Conservation (phyloP, 1,139 yeast genomes). For the Petasospora rhodanensis region DNA sequence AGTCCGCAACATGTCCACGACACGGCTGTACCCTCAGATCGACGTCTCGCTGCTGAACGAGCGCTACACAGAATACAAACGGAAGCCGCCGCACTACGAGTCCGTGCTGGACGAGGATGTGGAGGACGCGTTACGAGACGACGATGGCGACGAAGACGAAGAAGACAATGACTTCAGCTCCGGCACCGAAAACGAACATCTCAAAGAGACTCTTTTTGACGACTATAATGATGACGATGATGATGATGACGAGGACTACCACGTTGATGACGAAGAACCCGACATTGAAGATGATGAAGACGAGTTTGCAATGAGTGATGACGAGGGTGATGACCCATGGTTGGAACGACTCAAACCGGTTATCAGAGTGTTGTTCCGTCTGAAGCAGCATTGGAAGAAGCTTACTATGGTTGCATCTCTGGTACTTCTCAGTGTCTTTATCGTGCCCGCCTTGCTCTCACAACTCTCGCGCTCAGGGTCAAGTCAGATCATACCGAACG, state of each 20-base stretch:
- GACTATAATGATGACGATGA: conserved; percentile 1
- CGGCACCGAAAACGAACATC: too few species aligned
- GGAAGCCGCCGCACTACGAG: too few species aligned
- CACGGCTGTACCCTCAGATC: too few species aligned
- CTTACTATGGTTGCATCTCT: neutral
- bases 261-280: neutral
- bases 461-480: neutral
- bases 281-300: conserved; percentile 1
- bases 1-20: too few species aligned
- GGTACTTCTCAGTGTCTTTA: neutral
- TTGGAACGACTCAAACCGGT: conserved; percentile 1
- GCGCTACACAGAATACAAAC: too few species aligned
- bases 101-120: too few species aligned
- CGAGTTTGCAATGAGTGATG: conserved; percentile 1
- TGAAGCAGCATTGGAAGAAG: conserved; percentile 2
- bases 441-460: too few species aligned
- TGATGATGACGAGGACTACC: conserved; percentile 1
- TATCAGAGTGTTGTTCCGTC: conserved; percentile 1
- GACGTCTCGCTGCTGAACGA: too few species aligned
- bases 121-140: too few species aligned
- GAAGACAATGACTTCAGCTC: too few species aligned
- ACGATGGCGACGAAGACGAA: too few species aligned
- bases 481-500: conserved; percentile 9
- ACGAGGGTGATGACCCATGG: conserved; percentile 1
- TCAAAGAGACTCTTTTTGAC: conserved; percentile 9